Conservation (phyloP, 495 filamentous ascomycete genomes). For the Podospora pseudoanserina region DNA sequence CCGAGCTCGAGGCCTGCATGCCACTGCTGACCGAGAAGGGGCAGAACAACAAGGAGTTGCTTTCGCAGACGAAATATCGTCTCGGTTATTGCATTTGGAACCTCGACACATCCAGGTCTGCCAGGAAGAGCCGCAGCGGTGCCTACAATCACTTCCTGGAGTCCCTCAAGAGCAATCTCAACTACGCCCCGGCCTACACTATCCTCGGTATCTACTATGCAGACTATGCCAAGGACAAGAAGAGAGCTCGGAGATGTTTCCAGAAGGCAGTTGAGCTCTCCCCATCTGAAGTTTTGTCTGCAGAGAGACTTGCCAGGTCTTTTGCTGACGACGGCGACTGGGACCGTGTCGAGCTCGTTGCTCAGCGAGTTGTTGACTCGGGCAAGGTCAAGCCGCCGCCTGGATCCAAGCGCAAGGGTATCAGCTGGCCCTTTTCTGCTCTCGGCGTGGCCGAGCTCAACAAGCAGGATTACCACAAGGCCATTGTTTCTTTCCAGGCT, state of each 20-base stretch:
- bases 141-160: constrained; percentile 81
- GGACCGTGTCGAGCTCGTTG: constrained; percentile 91
- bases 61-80: constrained; percentile 79
- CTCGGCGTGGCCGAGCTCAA: constrained; percentile 95
- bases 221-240: constrained; percentile 83
- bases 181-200: constrained; percentile 88
- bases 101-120: constrained; percentile 61
- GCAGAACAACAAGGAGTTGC: constrained; percentile 60
- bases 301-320: constrained; percentile 75
- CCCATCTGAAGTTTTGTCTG: constrained; percentile 77
- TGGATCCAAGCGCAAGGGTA: constrained; percentile 81
- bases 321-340: constrained; percentile 91
- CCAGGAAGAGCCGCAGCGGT: constrained; percentile 66
- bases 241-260: constrained; percentile 82
- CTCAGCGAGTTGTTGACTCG: constrained; percentile 87
- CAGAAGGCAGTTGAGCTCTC: constrained; percentile 97
- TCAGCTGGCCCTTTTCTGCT: constrained; percentile 96
- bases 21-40: constrained; percentile 48
- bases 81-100: constrained; percentile 90
- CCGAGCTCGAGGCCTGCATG: constrained; percentile 68
- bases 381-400: constrained; percentile 84
- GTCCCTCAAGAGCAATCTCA: constrained; percentile 81
- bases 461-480: constrained; percentile 82
- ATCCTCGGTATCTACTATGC: constrained; percentile 92
- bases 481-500: constrained; percentile 85